Percentiles rank a stretch among this genome's conserved stretches.
phyloP scores from a whole-genome alignment of 2,329 filamentous ascomycete genomes.

The Aspergillus sp. region DNA sequence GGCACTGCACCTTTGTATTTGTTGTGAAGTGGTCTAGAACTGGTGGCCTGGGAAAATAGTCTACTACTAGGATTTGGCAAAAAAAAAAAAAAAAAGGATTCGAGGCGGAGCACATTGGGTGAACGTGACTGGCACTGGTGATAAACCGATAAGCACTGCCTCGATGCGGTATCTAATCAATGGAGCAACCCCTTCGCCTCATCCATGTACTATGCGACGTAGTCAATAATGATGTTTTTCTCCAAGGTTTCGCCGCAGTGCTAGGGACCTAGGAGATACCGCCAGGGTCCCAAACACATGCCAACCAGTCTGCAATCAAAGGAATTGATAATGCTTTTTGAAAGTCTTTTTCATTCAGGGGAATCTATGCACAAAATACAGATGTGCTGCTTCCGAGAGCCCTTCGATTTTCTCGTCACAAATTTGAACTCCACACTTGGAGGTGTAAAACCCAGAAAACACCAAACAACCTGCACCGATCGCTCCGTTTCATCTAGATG shows the following conservation, averaged over 20 bases:
- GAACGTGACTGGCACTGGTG: background rate
- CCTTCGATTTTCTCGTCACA: constrained; percentile 35
- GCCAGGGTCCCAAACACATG: background rate
- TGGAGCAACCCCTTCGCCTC: background rate
- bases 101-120: background rate
- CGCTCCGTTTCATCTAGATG: constrained; percentile 66
- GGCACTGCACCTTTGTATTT: no score
- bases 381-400: constrained; percentile 39
- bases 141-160: background rate
- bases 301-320: constrained; percentile 2
- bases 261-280: background rate
- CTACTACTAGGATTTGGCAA: background rate
- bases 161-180: background rate
- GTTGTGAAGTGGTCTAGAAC: no score
- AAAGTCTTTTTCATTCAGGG: constrained; percentile 42
- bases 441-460: constrained; percentile 36
- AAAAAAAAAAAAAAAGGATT: background rate
- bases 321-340: constrained; percentile 35
- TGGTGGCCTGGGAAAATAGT: background rate
- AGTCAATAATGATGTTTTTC: background rate
- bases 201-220: background rate
- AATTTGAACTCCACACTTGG: constrained; percentile 36
- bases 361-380: constrained; percentile 45
- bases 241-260: background rate
- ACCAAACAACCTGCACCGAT: constrained; percentile 31